These are phyloP conservation scores for Psilocybe tampanensis DNA, from an alignment of 768 basidiomycete genomes.

Conservation along the genomic window DNA sequence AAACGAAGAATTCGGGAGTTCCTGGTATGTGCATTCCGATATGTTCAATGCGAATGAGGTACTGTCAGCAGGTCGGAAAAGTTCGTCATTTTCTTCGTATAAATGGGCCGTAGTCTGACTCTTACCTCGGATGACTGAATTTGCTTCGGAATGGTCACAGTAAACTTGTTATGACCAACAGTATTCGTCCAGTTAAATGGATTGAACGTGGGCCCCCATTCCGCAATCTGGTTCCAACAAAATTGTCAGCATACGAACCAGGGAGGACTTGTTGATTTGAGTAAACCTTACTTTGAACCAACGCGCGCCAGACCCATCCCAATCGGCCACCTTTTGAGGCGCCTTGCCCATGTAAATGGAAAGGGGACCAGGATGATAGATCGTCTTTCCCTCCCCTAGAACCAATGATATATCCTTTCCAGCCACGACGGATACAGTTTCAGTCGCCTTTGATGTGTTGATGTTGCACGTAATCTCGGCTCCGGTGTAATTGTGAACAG, in stretches of 20 bases:
- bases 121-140: conserved; percentile 41
- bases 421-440: conserved; percentile 35
- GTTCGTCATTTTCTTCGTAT: background rate
- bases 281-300: conserved; percentile 52
- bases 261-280: conserved; percentile 11
- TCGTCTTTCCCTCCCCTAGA: conserved; percentile 29
- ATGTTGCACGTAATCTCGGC: conserved; percentile 35
- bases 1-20: conserved; percentile 46
- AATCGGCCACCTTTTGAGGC: conserved; percentile 36
- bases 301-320: conserved; percentile 46
- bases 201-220: conserved; percentile 36
- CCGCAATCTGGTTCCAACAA: conserved; percentile 28
- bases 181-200: conserved; percentile 33
- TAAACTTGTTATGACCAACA: conserved; percentile 29
- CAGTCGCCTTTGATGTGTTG: conserved; percentile 30
- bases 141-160: conserved; percentile 37
- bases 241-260: background rate
- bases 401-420: conserved; percentile 38
- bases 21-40: conserved; percentile 45
- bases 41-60: conserved; percentile 45
- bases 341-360: conserved; percentile 50
- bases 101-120: background rate
- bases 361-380: conserved; percentile 45
- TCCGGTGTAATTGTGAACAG: conserved; percentile 27
- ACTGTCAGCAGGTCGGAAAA: conserved; percentile 24